Percentiles rank a stretch among this genome's conserved stretches.
Evolutionary conservation across 202 grass and related monocot genomes (phyloP).

Genomic region (Bolboschoenoplectus hybrid): DNA sequence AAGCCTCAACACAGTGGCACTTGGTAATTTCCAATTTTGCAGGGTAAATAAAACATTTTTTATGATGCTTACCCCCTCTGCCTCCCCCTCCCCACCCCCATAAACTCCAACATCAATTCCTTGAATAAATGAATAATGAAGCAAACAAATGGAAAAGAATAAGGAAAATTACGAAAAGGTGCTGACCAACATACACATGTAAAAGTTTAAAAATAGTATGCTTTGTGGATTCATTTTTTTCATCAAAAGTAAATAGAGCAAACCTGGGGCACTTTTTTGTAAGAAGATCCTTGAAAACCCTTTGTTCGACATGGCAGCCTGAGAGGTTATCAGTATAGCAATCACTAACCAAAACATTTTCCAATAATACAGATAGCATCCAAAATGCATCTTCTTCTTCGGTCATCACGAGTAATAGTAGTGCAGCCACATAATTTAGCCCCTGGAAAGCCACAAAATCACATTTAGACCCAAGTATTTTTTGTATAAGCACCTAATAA

Average conservation of each 20-base stretch:
- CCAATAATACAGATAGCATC: constrained; percentile 93
- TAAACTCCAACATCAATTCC: not conserved
- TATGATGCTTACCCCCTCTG: not conserved
- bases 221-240: not conserved
- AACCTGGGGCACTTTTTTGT: constrained; percentile 97
- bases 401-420: constrained; percentile 85
- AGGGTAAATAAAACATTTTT: not conserved
- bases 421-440: constrained; percentile 94
- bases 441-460: constrained; percentile 57
- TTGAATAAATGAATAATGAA: not conserved
- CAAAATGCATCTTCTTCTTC: constrained; percentile 98
- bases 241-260: not conserved
- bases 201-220: not conserved
- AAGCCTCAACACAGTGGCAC: not conserved
- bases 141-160: not conserved
- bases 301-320: constrained; percentile 97
- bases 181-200: not conserved
- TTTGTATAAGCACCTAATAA: not conserved
- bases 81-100: not conserved
- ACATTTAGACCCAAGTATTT: not conserved
- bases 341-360: constrained; percentile 93
- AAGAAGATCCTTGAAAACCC: constrained; percentile 96
- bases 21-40: not conserved
- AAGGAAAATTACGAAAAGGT: not conserved
- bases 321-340: constrained; percentile 96